Evolutionary conservation across 768 basidiomycete genomes (phyloP).

Genomic region (Trametes maxima): DNA sequence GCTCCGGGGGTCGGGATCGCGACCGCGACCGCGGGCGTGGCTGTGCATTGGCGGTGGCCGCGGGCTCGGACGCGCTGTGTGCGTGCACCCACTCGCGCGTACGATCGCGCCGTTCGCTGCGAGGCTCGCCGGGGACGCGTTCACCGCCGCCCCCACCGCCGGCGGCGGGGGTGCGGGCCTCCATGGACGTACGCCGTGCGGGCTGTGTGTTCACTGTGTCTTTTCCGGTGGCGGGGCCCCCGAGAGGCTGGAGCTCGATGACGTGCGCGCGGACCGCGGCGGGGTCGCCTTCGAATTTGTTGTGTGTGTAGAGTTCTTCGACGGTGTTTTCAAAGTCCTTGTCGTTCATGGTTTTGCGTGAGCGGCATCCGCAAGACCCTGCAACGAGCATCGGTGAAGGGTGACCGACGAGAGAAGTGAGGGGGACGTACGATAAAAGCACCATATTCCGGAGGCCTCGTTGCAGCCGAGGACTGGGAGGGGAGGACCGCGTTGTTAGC

Average conservation of each 20-base stretch:
- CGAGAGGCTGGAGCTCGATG: constrained; percentile 18
- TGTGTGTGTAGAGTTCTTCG: constrained; percentile 18
- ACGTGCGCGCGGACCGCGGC: constrained; percentile 4
- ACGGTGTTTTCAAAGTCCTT: constrained; percentile 20
- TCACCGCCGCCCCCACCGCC: not conserved
- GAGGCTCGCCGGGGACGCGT: constrained; percentile 5
- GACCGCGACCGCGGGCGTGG: not conserved
- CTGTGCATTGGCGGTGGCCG: too few species aligned
- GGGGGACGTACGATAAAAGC: constrained; percentile 9
- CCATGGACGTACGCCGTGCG: constrained; percentile 12
- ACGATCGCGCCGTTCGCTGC: constrained; percentile 13
- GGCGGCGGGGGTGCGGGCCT: constrained; percentile 7
- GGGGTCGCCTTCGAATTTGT: not conserved
- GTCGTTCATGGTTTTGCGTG: constrained; percentile 17
- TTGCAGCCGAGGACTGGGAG: constrained; percentile 1
- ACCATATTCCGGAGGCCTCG: constrained; percentile 8
- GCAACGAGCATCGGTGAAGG: not conserved
- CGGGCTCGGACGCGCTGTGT: constrained; percentile 12
- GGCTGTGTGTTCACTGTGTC: constrained; percentile 14
- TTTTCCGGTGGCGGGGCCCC: not conserved
- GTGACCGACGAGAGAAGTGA: not conserved
- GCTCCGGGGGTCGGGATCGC: not conserved
- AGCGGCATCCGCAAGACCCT: constrained; percentile 16
- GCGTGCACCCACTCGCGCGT: constrained; percentile 23
- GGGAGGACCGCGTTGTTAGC: not conserved